phyloP scores from a whole-genome alignment of 441 rosid species.

The Erysimum pusillum region DNA sequence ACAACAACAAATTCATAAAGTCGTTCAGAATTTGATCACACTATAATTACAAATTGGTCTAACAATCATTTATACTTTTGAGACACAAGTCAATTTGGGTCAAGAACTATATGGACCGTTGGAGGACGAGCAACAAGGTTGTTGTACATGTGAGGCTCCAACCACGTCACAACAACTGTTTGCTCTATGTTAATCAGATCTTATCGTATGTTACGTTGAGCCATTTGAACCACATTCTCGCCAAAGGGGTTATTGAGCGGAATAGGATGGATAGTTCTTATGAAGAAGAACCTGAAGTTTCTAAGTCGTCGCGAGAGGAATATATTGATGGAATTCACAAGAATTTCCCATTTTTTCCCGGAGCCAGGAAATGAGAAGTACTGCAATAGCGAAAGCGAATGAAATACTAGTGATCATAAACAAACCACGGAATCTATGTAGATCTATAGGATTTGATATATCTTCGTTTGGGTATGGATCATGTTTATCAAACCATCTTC shows the following conservation, averaged over 20 bases:
- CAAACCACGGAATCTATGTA: constrained; percentile 50
- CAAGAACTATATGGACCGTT: too few relatives aligned
- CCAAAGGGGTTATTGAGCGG: background rate
- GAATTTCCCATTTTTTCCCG: background rate
- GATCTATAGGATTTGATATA: constrained; percentile 39
- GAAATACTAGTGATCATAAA: constrained; percentile 51
- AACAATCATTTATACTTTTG: too few relatives aligned
- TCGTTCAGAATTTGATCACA: too few relatives aligned
- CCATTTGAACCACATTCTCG: constrained; percentile 28
- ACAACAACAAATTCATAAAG: too few relatives aligned
- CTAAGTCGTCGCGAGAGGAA: background rate
- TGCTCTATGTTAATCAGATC: background rate
- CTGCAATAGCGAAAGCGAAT: constrained; percentile 41
- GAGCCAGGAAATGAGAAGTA: constrained; percentile 14
- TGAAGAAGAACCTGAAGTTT: constrained; percentile 6
- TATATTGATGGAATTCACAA: constrained; percentile 2
- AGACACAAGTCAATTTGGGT: too few relatives aligned
- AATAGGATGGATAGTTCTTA: constrained; percentile 29
- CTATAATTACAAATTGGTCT: too few relatives aligned
- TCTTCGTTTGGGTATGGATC: constrained; percentile 29
- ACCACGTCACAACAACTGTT: background rate
- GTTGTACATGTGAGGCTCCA: too few relatives aligned
- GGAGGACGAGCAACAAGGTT: too few relatives aligned
- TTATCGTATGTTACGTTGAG: constrained; percentile 16
- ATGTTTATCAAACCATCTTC: constrained; percentile 45